Percentiles rank a stretch among this genome's conserved stretches.
These are phyloP conservation scores for Microcyclosporella mali DNA, from an alignment of 2,329 filamentous ascomycete species.

Conservation along the genomic window DNA sequence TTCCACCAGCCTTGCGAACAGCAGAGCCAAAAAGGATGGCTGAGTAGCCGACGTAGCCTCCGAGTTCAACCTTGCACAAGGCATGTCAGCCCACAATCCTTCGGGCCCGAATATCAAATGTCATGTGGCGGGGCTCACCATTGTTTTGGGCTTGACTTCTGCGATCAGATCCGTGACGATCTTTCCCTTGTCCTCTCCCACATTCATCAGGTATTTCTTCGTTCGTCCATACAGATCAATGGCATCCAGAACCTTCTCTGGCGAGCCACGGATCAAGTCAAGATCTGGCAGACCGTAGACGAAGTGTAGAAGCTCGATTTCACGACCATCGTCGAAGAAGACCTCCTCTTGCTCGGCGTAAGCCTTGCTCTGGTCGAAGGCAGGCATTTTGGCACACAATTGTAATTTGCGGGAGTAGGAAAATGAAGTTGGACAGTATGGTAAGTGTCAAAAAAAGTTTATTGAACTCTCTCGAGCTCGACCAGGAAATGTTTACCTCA, in stretches of 20 bases:
- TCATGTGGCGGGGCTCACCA: conserved; percentile 40
- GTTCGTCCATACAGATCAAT: conserved; percentile 65
- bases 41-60: conserved; percentile 77
- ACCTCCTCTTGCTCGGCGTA: conserved; percentile 45
- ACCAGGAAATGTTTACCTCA: not conserved
- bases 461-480: not conserved
- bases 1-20: conserved; percentile 57
- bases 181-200: conserved; percentile 67
- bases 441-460: not conserved
- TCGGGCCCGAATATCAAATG: too few relatives aligned
- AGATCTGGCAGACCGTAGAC: conserved; percentile 58
- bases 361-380: conserved; percentile 40
- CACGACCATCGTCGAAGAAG: conserved; percentile 61
- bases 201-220: conserved; percentile 71
- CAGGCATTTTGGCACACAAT: conserved; percentile 16
- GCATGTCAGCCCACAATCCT: not conserved
- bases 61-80: conserved; percentile 62
- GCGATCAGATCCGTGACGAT: conserved; percentile 64
- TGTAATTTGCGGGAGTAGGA: not conserved
- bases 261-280: conserved; percentile 57
- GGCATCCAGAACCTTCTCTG: conserved; percentile 56
- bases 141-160: conserved; percentile 58
- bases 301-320: conserved; percentile 66
- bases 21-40: conserved; percentile 68
- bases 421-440: not conserved